phyloP scores from a whole-genome alignment of 768 basidiomycete species.

The Termitomyces sp. region DNA sequence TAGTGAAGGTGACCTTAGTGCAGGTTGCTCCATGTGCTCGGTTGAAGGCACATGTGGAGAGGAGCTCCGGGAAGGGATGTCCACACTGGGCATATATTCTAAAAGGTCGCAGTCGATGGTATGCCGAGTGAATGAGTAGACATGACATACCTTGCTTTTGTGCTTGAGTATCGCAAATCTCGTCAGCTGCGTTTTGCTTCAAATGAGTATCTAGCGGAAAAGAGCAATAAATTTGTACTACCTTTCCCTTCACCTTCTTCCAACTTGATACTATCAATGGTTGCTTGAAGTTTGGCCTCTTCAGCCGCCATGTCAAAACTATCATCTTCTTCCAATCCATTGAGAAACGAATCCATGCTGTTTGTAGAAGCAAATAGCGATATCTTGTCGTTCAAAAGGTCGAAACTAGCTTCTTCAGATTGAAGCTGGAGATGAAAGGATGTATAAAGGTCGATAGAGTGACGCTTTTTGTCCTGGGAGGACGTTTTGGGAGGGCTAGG shows the following conservation, averaged over 20 bases:
- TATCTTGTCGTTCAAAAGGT: slow-evolving; percentile 49
- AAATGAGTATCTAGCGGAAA: neutral
- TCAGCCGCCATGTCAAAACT: slow-evolving; percentile 33
- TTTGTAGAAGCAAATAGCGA: slow-evolving; percentile 37
- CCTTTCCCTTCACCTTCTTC: slow-evolving; percentile 4
- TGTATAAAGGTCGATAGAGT: slow-evolving; percentile 42
- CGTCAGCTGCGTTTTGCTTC: neutral
- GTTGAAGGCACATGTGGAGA: neutral
- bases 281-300: slow-evolving; percentile 20
- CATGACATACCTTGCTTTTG: neutral
- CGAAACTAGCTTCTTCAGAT: slow-evolving; percentile 44
- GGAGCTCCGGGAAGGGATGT: neutral
- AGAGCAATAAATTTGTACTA: neutral
- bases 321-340: slow-evolving; percentile 34
- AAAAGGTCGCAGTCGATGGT: neutral
- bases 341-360: slow-evolving; percentile 31
- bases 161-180: neutral
- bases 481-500: slow-evolving; percentile 18
- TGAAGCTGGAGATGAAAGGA: slow-evolving; percentile 47
- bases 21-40: neutral
- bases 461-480: slow-evolving; percentile 28
- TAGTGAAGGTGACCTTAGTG: neutral
- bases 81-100: neutral
- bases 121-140: neutral
- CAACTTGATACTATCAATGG: slow-evolving; percentile 10